Conservation (phyloP, 2,329 filamentous ascomycete species). For the Trichoderma guizhouense region DNA sequence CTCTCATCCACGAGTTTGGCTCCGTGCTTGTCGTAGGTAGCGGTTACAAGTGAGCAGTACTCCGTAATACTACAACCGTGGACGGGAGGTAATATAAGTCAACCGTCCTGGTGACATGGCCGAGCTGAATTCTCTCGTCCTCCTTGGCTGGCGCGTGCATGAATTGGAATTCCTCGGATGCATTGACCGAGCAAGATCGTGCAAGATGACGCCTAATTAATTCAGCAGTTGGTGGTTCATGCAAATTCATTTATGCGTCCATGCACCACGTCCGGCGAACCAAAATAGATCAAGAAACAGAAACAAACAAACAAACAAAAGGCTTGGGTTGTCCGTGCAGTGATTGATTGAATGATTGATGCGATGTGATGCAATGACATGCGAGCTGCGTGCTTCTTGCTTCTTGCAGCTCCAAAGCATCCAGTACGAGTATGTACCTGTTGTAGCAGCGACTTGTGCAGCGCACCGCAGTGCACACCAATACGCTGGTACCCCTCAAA, state of each 20-base stretch:
- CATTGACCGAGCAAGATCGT: neutral
- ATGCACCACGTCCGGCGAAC: neutral
- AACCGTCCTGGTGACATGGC: neutral
- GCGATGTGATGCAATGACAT: neutral
- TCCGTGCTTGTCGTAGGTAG: neutral
- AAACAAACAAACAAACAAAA: neutral
- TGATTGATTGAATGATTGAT: neutral
- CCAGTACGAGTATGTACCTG: neutral
- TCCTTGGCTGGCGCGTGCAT: neutral
- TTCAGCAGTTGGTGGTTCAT: neutral
- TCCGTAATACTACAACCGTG: neutral
- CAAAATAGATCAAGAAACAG: neutral
- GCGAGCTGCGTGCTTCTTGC: neutral
- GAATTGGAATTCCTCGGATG: neutral
- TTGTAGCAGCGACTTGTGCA: neutral
- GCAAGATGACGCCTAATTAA: neutral
- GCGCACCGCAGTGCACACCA: neutral
- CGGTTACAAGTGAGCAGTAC: neutral
- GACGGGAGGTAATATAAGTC: neutral
- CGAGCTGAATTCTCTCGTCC: neutral
- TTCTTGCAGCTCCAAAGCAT: neutral
- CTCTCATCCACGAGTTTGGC: neutral
- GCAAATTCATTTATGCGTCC: neutral
- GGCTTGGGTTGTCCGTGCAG: neutral
- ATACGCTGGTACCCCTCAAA: neutral